phyloP scores from a whole-genome alignment of 202 grass and related monocot genomes.

The Sporobolus alterniflorus region DNA sequence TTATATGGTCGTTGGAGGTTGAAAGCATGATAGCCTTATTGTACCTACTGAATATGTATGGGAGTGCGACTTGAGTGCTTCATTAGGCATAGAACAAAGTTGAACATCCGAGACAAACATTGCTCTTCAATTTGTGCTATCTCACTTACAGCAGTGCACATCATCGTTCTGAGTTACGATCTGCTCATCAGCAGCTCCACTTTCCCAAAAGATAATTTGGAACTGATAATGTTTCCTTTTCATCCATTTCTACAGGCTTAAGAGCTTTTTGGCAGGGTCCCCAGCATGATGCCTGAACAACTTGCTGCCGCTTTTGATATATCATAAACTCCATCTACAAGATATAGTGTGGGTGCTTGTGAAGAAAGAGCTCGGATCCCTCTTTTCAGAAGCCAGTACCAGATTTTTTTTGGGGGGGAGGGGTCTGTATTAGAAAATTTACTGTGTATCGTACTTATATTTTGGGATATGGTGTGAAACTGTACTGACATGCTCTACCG shows the following conservation, averaged over 20 bases:
- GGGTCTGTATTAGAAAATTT: slow-evolving; percentile 28
- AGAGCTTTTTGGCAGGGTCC: slow-evolving; percentile 22
- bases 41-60: neutral
- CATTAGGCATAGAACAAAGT: neutral
- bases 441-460: neutral
- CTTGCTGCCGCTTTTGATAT: slow-evolving; percentile 33
- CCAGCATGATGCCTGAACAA: slow-evolving; percentile 15
- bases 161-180: neutral
- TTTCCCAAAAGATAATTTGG: neutral
- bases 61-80: neutral
- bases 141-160: neutral
- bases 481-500: neutral
- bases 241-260: slow-evolving; percentile 45
- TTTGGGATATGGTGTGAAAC: slow-evolving; percentile 3
- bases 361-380: slow-evolving; percentile 11
- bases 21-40: neutral
- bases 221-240: neutral
- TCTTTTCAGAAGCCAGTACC: slow-evolving; percentile 26
- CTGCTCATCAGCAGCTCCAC: neutral
- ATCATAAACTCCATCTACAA: slow-evolving; percentile 27
- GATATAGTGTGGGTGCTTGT: slow-evolving; percentile 37
- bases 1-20: neutral
- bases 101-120: slow-evolving; percentile 3
- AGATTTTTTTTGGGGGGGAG: slow-evolving; percentile 12
- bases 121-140: neutral